Percentiles rank a stretch among this genome's conserved stretches.
Conservation (phyloP, 75 land plant species). For the Pinus tabuliformis region DNA sequence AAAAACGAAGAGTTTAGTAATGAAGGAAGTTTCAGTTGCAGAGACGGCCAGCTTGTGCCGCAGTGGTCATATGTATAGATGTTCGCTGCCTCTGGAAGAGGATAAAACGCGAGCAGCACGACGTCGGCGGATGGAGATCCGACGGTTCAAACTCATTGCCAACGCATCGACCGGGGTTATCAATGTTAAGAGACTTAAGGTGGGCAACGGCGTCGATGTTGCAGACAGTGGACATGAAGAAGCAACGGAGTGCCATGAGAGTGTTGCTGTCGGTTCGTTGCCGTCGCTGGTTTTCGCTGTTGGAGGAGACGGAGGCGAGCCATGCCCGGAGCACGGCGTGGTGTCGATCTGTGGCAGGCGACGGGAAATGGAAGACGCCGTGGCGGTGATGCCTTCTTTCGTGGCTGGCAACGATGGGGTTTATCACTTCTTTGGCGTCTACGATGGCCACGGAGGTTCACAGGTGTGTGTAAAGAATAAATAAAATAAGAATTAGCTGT, state of each 20-base stretch:
- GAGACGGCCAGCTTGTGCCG: too few relatives aligned
- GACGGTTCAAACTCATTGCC: slow-evolving; percentile 35
- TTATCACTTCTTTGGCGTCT: slow-evolving; percentile 49
- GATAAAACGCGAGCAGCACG: slow-evolving; percentile 27
- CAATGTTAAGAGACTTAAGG: too few relatives aligned
- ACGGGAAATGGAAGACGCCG: slow-evolving; percentile 89
- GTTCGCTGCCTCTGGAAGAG: slow-evolving; percentile 11
- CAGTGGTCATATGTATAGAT: too few relatives aligned
- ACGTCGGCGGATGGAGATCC: slow-evolving; percentile 57
- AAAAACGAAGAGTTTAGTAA: too few relatives aligned
- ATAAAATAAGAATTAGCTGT: not conserved
- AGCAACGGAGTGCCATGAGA: too few relatives aligned
- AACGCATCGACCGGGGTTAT: not conserved
- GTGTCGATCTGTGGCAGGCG: slow-evolving; percentile 66
- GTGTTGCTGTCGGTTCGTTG: too few relatives aligned
- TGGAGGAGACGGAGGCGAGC: too few relatives aligned
- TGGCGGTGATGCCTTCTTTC: slow-evolving; percentile 41
- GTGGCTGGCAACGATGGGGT: slow-evolving; percentile 14
- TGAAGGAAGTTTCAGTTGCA: too few relatives aligned
- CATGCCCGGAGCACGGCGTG: slow-evolving; percentile 28
- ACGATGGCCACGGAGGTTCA: slow-evolving; percentile 61
- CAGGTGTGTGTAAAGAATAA: slow-evolving; percentile 24
- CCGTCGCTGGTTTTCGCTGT: too few relatives aligned
- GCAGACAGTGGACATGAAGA: too few relatives aligned
- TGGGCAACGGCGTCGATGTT: too few relatives aligned